Evolutionary conservation across 1,139 yeast species (phyloP), one percentile per base, ranked within the genome.

Genomic region (Sugiyamaella novakii): DNA sequence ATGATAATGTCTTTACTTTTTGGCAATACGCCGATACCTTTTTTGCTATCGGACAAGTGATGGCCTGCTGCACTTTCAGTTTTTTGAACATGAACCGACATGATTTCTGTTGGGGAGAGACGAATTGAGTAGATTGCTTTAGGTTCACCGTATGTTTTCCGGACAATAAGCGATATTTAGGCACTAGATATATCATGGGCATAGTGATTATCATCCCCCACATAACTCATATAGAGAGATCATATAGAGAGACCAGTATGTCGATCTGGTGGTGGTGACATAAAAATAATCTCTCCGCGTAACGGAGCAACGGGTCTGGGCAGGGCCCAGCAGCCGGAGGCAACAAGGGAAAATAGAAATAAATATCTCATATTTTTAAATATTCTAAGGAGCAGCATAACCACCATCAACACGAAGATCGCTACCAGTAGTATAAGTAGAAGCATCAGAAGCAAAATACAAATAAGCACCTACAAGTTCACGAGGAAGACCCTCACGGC

Each of bases 381-480:
- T 19, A 6, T 4, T 19, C 28, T 62, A 63, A 47, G 66, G 66
- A 36, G 60, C 58, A 51, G 57, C 52, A 74, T 87, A 88, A 43
- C 96, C 96, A 59, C 96, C 96, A 63, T 88, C 97, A 49, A 88
- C 89, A 41, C 79, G 74, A 52, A 89, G 70, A 61, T 89, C 94
- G 27, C 87, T 66, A 43, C 96, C 96, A 7, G 96, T 87, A 46
- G 95, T 84, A 71, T 77, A 89, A 15, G 88, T 80, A 36, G 91
- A 78, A 8, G 96, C 96, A 63, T 86, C 83, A n/a, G 89, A 80
- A 5, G 95, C 96, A 59, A 88, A 73, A 70, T 86, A 88, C 47
- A 88, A 74, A 69, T 87, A 89, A 4, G 95, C 95, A 52, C 96
- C 96, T 14, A 83, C 88, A 59, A 89, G 74, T 67, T 88, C 97